phyloP scores from a whole-genome alignment of 225 moss, liverwort and hornwort species.

The Sphagnum tenellum region DNA sequence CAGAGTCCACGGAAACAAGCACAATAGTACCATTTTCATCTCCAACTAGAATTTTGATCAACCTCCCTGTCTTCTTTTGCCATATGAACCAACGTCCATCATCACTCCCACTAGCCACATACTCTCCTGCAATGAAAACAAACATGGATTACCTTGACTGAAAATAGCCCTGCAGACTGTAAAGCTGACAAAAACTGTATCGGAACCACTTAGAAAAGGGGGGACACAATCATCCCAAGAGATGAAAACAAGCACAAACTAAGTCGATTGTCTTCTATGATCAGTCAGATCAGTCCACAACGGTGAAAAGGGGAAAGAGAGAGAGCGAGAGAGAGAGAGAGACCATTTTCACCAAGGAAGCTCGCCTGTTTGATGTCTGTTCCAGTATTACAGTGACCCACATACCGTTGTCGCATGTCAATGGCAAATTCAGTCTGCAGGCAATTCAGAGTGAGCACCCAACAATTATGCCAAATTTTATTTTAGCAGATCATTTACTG shows the following conservation, averaged over 20 bases:
- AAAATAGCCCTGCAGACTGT: too few relatives aligned
- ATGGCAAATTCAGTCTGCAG: conserved; percentile 73
- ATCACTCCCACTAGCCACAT: conserved; percentile 96
- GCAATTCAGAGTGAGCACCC: neutral
- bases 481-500: too few relatives aligned
- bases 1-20: too few relatives aligned
- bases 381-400: conserved; percentile 97
- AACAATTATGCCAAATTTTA: too few relatives aligned
- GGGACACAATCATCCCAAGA: too few relatives aligned
- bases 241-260: too few relatives aligned
- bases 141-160: too few relatives aligned
- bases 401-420: conserved; percentile 97
- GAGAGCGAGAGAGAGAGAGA: neutral
- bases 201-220: too few relatives aligned
- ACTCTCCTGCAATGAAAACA: conserved; percentile 58
- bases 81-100: conserved; percentile 99
- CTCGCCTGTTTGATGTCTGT: conserved; percentile 99
- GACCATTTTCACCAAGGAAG: conserved; percentile 98
- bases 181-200: too few relatives aligned
- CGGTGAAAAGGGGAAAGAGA: too few relatives aligned
- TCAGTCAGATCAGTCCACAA: too few relatives aligned
- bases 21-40: conserved; percentile 61
- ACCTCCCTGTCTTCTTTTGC: conserved; percentile 91
- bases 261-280: too few relatives aligned
- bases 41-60: conserved; percentile 88